Evolutionary conservation across 2,329 filamentous ascomycete genomes (phyloP).

Genomic region (Chaetomiaceae sp.): DNA sequence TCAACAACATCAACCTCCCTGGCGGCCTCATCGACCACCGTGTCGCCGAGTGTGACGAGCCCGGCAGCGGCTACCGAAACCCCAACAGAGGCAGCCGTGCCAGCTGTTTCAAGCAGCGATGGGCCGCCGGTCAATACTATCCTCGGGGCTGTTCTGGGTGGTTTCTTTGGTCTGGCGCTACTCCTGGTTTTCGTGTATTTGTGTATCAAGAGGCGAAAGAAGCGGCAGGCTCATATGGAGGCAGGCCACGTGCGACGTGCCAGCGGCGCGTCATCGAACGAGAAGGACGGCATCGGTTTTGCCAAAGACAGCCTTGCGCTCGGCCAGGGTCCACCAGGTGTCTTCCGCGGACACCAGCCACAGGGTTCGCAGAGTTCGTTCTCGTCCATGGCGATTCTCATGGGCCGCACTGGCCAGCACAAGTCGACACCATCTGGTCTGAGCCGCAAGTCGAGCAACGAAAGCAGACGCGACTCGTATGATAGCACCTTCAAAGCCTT

Average conservation of each 20-base stretch:
- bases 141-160: constrained; percentile 76
- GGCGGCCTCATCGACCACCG: constrained; percentile 19
- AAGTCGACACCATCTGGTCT: constrained; percentile 37
- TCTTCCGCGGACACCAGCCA: constrained; percentile 49
- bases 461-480: constrained; percentile 51
- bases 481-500: constrained; percentile 59
- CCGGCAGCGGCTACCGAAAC: constrained; percentile 28
- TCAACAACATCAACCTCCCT: constrained; percentile 30
- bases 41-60: constrained; percentile 25
- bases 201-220: constrained; percentile 57
- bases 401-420: constrained; percentile 55
- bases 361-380: constrained; percentile 54
- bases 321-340: constrained; percentile 33
- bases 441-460: constrained; percentile 44
- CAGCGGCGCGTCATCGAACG: constrained; percentile 46
- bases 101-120: constrained; percentile 1
- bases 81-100: constrained; percentile 1
- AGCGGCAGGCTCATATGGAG: constrained; percentile 49
- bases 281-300: constrained; percentile 53
- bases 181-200: constrained; percentile 70
- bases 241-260: constrained; percentile 41
- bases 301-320: constrained; percentile 40
- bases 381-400: constrained; percentile 61
- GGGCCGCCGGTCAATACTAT: constrained; percentile 48
- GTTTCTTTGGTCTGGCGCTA: constrained; percentile 68